phyloP scores from a whole-genome alignment of 192 early-diverging fungal species.

The Funneliformis mosseae region DNA sequence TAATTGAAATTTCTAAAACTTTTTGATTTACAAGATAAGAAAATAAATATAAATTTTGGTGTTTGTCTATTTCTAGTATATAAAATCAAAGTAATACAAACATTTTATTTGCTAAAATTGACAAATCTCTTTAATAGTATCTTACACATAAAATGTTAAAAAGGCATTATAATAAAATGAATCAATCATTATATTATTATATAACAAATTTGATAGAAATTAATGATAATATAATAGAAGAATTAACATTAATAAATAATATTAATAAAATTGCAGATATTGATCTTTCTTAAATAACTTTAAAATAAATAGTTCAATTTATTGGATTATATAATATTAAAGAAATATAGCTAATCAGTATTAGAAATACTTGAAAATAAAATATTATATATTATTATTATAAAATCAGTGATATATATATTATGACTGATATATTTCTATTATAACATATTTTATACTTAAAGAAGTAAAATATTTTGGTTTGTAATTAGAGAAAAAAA shows the following conservation, averaged over 20 bases:
- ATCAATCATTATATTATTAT: constrained; percentile 7
- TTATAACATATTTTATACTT: no score
- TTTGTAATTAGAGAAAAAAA: no score
- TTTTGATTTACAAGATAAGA: not conserved
- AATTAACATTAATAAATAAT: no score
- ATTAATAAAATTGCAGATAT: no score
- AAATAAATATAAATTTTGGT: constrained; percentile 1
- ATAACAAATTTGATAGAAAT: not conserved
- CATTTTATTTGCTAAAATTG: constrained; percentile 2
- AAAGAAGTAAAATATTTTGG: no score
- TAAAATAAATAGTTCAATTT: not conserved
- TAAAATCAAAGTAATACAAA: not conserved
- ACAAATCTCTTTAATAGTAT: not conserved
- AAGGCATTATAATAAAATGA: not conserved
- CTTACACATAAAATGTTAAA: not conserved
- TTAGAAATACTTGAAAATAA: not conserved
- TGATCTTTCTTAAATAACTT: not conserved
- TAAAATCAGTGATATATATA: not conserved
- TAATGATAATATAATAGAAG: not conserved
- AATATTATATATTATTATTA: constrained; percentile 4
- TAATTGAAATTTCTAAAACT: not conserved
- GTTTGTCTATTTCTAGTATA: not conserved
- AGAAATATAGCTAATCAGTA: not conserved
- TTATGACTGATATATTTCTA: no score
- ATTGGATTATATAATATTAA: not conserved